Evolutionary conservation across 2,329 filamentous ascomycete genomes (phyloP), one percentile per base, ranked within the genome.

Genomic region (Thielaviopsis cerberus): DNA sequence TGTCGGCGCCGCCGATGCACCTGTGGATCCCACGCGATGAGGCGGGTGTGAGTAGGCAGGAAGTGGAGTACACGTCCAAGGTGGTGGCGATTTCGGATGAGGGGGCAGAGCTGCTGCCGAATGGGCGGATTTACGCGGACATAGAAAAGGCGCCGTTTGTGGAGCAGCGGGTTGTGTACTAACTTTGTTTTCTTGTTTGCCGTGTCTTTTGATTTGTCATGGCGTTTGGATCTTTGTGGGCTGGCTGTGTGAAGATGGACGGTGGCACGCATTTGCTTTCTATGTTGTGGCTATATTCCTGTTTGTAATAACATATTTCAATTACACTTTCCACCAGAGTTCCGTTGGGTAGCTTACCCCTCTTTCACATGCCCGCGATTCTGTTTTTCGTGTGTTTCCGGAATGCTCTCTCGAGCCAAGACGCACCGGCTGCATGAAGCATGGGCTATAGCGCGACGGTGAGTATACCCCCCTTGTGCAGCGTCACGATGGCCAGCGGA

Each of bases 11-110:
- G 48, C 71, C 79, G 0, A 83, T 84, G 3, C 71, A 82, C 7
- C 73, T 92, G 27, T 92, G 87, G 87, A 81, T 92, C 26, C 86
- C 87, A 1, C 76, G 78, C 57, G 87, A 92, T 66, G 73, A 76
- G 1, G 76, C 79, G 25, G 84, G 85, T 24, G 77, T 91, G 41
- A 85, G 80, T 59, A 73, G 73, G 64, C 85, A 90, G 66, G 87
- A 90, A 69, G 76, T 89, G 59, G 72, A 74, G 48, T 79, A 87
- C 63, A 83, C 82, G 0, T 74, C 75, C 63, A 78, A 78, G 62
- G 77, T 86, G 24, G 82, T 87, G 50, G 76, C 78, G 4, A 86
- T 87, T 63, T 83, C 82, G 0, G 86, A 92, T 64, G 80, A 85
- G 61, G 85, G 83, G 5, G 83, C 83, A 15, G 78, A 72, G 61